Evolutionary conservation across 768 basidiomycete species (phyloP), one percentile per base, ranked within the genome.

Genomic region (Stropharia rugosoannulata): DNA sequence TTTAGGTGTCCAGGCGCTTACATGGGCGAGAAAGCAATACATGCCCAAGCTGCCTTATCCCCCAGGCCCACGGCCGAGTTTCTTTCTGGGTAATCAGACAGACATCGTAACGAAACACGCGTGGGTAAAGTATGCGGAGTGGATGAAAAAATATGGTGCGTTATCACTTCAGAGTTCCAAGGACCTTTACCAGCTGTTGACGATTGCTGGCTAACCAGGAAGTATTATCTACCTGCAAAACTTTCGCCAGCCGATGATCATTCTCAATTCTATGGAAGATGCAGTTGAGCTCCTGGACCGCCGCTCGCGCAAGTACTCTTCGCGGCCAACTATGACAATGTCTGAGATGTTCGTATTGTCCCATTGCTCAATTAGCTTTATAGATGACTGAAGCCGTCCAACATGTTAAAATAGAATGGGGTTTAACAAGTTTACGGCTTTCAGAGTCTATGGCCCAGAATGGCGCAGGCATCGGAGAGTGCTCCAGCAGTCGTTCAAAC

Each of bases 281-380:
- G 50, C 50, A 11, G 35, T 16, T 7, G 50, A 51, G 16, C 50
- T 51, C n/a, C 50, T 51, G 15, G 40, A 51, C 6, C 29, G n/a
- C 10, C 50, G 50, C 9, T 51, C 39, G 4, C 9, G 22, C 13
- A 41, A n/a, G n/a, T 51, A 51, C 35, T 51, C 50, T 12, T 15
- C 15, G 25, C 39, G 50, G 15, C 50, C 50, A 38, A 42, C 22
- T 32, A 41, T 43, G 22, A n/a, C 29, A 5, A 32, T 43, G 50
- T 11, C 6, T 18, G 40, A 51, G n/a, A 22, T 51, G 50, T 51
- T 10, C 4, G 50, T n/a, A 5, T 1, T 35, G 13, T 15, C 39
- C 32, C 5, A 16, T 32, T 12, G 6, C n/a, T 11, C n/a, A 19
- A 8, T 9, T 22, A 8, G 15, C 7, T 22, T 25, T 32, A 2